A percentile compares a stretch with the other conserved stretches of the same genome.
These are phyloP conservation scores for Ophiostoma sp. DNA, from an alignment of 2,329 filamentous ascomycete genomes.

Conservation along the genomic window DNA sequence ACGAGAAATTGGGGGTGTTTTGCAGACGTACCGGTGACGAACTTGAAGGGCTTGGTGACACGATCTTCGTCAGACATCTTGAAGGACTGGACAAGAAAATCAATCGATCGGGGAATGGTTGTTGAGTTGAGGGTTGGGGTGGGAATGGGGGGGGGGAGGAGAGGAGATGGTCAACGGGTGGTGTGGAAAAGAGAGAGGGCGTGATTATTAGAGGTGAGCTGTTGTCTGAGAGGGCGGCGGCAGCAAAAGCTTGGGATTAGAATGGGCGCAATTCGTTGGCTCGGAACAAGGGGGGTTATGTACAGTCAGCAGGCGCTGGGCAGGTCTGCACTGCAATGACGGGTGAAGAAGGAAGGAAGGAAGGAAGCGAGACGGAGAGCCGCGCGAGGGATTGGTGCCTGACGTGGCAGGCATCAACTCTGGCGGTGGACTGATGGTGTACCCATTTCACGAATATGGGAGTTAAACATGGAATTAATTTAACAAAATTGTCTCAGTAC, in stretches of 20 bases:
- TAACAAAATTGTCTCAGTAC: conserved; percentile 8
- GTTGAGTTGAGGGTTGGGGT: conserved; percentile 7
- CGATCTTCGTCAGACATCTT: conserved; percentile 89
- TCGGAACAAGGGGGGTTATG: conserved; percentile 24
- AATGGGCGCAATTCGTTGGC: conserved; percentile 27
- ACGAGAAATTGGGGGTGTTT: neutral
- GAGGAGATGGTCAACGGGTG: conserved; percentile 26
- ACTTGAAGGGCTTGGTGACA: conserved; percentile 99
- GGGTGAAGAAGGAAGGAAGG: conserved; percentile 24
- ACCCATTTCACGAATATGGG: conserved; percentile 20
- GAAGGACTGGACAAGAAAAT: conserved; percentile 37
- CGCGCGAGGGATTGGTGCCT: conserved; percentile 16
- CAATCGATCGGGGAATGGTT: conserved; percentile 30
- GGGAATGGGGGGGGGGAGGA: conserved; percentile 33
- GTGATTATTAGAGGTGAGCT: conserved; percentile 22
- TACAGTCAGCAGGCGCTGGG: conserved; percentile 6
- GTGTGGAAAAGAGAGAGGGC: conserved; percentile 16
- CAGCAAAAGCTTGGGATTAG: conserved; percentile 25
- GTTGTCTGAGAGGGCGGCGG: conserved; percentile 19
- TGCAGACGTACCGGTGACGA: conserved; percentile 66
- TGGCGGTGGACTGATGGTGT: conserved; percentile 21
- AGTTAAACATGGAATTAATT: conserved; percentile 18
- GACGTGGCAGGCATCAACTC: conserved; percentile 15
- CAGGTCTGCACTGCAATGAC: neutral
- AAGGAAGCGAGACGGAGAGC: neutral